Evolutionary conservation across 2,329 filamentous ascomycete species (phyloP).

Genomic region (Trichoderma asperellum): DNA sequence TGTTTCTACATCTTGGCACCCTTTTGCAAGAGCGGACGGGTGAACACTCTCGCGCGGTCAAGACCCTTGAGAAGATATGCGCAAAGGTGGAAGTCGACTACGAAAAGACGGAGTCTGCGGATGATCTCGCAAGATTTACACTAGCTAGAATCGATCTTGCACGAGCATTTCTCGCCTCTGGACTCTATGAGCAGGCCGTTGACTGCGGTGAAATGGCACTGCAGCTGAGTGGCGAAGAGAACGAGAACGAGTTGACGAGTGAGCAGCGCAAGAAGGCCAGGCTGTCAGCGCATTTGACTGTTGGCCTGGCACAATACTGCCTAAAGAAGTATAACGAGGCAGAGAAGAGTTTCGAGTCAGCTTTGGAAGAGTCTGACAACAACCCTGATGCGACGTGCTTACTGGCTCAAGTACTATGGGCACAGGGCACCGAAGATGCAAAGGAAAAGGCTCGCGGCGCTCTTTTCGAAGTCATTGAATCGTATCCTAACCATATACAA

Average conservation of each 20-base stretch:
- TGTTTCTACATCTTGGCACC: conserved; percentile 76
- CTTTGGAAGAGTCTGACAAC: conserved; percentile 73
- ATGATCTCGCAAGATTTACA: conserved; percentile 75
- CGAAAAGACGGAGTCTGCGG: conserved; percentile 77
- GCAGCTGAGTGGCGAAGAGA: conserved; percentile 74
- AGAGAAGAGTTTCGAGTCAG: conserved; percentile 77
- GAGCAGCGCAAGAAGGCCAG: conserved; percentile 71
- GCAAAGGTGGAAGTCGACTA: conserved; percentile 76
- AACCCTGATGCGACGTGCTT: conserved; percentile 86
- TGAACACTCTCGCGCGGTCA: conserved; percentile 66
- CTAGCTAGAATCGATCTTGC: conserved; percentile 86
- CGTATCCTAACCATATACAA: conserved; percentile 73
- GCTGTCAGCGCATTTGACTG: conserved; percentile 82
- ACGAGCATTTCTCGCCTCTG: conserved; percentile 74
- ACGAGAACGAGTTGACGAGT: conserved; percentile 65
- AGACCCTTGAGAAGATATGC: conserved; percentile 68
- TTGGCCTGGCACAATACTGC: conserved; percentile 82
- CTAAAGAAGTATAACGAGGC: conserved; percentile 66
- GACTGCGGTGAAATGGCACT: conserved; percentile 82
- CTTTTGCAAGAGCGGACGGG: conserved; percentile 81
- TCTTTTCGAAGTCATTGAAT: conserved; percentile 79
- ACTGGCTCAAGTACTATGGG: conserved; percentile 91
- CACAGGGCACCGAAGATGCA: conserved; percentile 75
- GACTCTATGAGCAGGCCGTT: conserved; percentile 68
- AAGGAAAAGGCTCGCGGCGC: conserved; percentile 76